These are phyloP conservation scores for Camelina sativa DNA, from an alignment of 345 rosid species.

Conservation along the genomic window DNA sequence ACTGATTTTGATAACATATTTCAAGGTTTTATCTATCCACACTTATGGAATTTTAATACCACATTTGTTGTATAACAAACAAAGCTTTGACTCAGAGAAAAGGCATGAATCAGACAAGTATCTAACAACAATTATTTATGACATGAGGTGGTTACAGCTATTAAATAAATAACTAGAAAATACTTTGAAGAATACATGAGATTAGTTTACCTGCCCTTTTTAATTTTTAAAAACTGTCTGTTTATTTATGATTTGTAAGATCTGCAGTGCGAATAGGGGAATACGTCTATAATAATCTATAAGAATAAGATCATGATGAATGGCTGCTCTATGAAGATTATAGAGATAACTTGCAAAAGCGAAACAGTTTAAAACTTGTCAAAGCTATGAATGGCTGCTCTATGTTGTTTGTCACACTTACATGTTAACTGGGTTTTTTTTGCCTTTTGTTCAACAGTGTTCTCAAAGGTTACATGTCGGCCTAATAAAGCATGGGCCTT, in stretches of 20 bases:
- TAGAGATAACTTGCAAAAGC: constrained; percentile 3
- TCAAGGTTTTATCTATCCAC: constrained; percentile 12
- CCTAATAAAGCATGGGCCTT: not conserved
- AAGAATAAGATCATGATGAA: not conserved
- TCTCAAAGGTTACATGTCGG: not conserved
- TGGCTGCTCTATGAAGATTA: not conserved
- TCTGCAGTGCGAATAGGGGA: not conserved
- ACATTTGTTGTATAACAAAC: constrained; percentile 4
- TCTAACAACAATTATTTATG: constrained; percentile 20
- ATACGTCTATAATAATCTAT: not conserved
- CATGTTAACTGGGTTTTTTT: not conserved
- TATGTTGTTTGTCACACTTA: not conserved
- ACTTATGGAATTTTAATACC: constrained; percentile 10
- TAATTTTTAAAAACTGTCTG: not conserved
- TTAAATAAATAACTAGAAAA: not conserved
- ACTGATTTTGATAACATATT: not conserved
- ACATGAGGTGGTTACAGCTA: constrained; percentile 28
- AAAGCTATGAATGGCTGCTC: not conserved
- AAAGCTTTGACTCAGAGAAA: constrained; percentile 13
- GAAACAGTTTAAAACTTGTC: not conserved
- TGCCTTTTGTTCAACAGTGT: too few relatives aligned
- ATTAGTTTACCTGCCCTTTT: not conserved
- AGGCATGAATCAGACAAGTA: constrained; percentile 38
- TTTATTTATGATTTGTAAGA: not conserved
- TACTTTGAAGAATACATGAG: not conserved